These are phyloP conservation scores for Byssochlamys sp. DNA, from an alignment of 2,329 filamentous ascomycete genomes.

Conservation along the genomic window DNA sequence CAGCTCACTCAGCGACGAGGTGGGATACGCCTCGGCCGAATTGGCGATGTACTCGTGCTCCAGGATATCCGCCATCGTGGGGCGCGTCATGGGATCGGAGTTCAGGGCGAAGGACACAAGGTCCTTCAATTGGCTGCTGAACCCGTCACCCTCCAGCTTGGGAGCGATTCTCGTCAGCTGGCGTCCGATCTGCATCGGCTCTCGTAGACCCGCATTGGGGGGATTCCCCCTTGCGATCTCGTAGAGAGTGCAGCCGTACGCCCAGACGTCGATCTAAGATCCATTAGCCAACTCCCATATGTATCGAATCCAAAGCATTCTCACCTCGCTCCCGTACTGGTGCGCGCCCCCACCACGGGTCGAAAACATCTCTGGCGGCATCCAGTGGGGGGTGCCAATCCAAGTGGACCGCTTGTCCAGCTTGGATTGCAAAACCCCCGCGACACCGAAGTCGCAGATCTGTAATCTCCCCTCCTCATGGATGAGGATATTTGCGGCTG, in stretches of 20 bases:
- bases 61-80: slow-evolving; percentile 38
- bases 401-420: slow-evolving; percentile 55
- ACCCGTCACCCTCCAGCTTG: slow-evolving; percentile 33
- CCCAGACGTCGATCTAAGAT: slow-evolving; percentile 41
- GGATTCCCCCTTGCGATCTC: slow-evolving; percentile 42
- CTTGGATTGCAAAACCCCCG: slow-evolving; percentile 51
- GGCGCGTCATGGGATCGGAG: slow-evolving; percentile 35
- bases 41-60: slow-evolving; percentile 36
- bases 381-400: slow-evolving; percentile 58
- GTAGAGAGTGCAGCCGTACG: slow-evolving; percentile 41
- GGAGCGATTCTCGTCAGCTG: slow-evolving; percentile 35
- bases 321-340: slow-evolving; percentile 39
- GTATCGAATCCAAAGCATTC: slow-evolving; percentile 4
- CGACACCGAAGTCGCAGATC: slow-evolving; percentile 58
- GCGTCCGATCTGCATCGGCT: slow-evolving; percentile 39
- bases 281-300: slow-evolving; percentile 5
- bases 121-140: slow-evolving; percentile 36
- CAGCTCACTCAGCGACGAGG: slow-evolving; percentile 34
- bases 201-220: slow-evolving; percentile 39
- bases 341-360: slow-evolving; percentile 27
- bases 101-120: slow-evolving; percentile 37
- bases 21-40: slow-evolving; percentile 37
- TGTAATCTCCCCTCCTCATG: slow-evolving; percentile 54
- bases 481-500: slow-evolving; percentile 54
- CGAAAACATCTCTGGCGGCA: slow-evolving; percentile 52